Evolutionary conservation across 164 flowering plant genomes (phyloP).

Genomic region (Kingdonia uniflora): DNA sequence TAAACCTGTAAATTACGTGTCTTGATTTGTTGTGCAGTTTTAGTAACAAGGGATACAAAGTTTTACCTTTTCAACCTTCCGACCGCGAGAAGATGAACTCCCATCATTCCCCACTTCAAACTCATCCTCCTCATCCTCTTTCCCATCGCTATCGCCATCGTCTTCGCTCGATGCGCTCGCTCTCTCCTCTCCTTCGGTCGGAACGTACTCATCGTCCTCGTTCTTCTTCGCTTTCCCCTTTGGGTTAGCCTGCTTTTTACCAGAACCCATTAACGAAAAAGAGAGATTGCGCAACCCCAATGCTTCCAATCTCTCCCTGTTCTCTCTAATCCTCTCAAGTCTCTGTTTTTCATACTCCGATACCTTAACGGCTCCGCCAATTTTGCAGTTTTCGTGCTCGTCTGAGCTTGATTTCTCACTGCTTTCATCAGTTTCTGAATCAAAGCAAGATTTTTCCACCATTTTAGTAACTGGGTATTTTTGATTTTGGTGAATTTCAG

Average conservation of each 20-base stretch:
- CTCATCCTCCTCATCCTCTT: constrained; percentile 16
- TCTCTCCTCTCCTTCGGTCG: constrained; percentile 28
- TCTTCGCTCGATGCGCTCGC: constrained; percentile 25
- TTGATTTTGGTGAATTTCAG: too few relatives aligned
- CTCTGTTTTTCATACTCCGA: constrained; percentile 3
- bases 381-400: neutral
- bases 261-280: neutral
- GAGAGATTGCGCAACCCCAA: neutral
- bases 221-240: constrained; percentile 23
- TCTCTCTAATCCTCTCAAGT: neutral
- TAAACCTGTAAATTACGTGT: too few relatives aligned
- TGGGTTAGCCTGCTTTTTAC: constrained; percentile 8
- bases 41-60: too few relatives aligned
- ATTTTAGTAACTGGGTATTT: neutral
- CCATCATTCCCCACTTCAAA: constrained; percentile 11
- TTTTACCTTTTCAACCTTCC: too few relatives aligned
- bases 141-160: constrained; percentile 18
- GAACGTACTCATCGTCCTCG: constrained; percentile 59
- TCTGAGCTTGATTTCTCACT: neutral
- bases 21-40: too few relatives aligned
- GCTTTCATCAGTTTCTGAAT: neutral
- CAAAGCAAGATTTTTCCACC: neutral
- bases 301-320: constrained; percentile 1
- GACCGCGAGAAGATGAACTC: too few relatives aligned
- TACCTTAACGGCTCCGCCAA: neutral